Evolutionary conservation across 257 asterid genomes (phyloP).

Genomic region (Datura wrightii): DNA sequence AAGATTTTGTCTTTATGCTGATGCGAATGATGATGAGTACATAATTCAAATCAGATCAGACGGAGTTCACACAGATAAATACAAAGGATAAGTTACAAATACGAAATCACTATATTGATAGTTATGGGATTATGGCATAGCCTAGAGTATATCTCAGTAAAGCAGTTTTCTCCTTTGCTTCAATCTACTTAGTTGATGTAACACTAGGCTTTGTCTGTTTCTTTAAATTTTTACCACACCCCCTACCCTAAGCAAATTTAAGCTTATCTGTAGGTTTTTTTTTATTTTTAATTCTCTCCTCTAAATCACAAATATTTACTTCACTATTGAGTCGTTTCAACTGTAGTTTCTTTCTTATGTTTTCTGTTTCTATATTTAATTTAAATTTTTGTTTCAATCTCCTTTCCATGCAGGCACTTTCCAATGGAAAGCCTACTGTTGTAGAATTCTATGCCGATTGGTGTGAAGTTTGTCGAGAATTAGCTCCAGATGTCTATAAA

Average conservation of each 20-base stretch:
- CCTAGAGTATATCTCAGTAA: not conserved
- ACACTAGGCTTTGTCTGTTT: not conserved
- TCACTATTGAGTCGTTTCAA: not conserved
- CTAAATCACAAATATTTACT: not conserved
- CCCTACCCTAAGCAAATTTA: not conserved
- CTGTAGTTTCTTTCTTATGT: not conserved
- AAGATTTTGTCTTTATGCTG: not conserved
- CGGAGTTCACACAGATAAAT: not conserved
- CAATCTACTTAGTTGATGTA: not conserved
- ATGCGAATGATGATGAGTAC: not conserved
- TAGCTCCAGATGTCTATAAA: constrained; percentile 89
- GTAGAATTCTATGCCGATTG: constrained; percentile 98
- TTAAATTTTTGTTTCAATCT: not conserved
- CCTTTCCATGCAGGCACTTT: constrained; percentile 63
- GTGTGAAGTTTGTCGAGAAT: constrained; percentile 96
- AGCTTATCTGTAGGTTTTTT: not conserved
- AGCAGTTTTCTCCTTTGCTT: not conserved
- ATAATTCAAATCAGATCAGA: not conserved
- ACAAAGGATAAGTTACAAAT: not conserved
- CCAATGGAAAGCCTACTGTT: constrained; percentile 96
- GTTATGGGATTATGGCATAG: not conserved
- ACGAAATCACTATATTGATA: not conserved
- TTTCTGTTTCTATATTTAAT: not conserved
- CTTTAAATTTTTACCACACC: not conserved
- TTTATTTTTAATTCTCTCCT: not conserved